These are phyloP conservation scores for Fistulina hepatica DNA, from an alignment of 1,284 basidiomycete genomes.

Conservation along the genomic window DNA sequence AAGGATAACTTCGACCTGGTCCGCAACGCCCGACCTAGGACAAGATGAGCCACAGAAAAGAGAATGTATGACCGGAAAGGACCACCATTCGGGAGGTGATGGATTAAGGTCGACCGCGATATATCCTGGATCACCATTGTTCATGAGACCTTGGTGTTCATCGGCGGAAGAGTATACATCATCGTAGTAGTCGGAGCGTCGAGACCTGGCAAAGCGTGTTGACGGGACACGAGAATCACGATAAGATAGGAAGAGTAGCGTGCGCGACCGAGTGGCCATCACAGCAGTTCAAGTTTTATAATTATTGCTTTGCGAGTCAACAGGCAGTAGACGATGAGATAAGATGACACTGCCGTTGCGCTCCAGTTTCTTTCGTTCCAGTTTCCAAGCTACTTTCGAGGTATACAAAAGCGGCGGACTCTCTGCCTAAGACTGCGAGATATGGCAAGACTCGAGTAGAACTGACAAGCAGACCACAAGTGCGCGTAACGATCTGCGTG, in stretches of 20 bases:
- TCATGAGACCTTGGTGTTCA: conserved; percentile 67
- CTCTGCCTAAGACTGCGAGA: no score
- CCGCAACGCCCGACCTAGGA: conserved; percentile 80
- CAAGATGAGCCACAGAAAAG: conserved; percentile 14
- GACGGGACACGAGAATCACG: conserved; percentile 67
- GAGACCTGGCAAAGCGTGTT: conserved; percentile 33
- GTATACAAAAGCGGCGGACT: no score
- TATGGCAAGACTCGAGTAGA: no score
- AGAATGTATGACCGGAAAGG: conserved; percentile 12
- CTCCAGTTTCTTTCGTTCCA: no score
- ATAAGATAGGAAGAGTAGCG: conserved; percentile 91
- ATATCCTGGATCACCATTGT: conserved; percentile 29
- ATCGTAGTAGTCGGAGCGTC: conserved; percentile 30
- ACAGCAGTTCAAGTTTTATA: no score
- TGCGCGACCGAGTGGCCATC: conserved; percentile 74
- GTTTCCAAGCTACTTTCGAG: no score
- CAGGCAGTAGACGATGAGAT: no score
- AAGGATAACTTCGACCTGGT: conserved; percentile 78
- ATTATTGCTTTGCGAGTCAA: no score
- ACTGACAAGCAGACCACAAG: no score
- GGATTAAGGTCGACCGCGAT: conserved; percentile 47
- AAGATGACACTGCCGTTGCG: no score
- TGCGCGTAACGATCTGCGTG: no score
- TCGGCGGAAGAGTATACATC: conserved; percentile 38
- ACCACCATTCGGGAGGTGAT: conserved; percentile 26